A percentile compares a stretch with the other conserved stretches of the same genome.
phyloP scores from a whole-genome alignment of 331 rosid species.

The Erythrophleum ivorense region DNA sequence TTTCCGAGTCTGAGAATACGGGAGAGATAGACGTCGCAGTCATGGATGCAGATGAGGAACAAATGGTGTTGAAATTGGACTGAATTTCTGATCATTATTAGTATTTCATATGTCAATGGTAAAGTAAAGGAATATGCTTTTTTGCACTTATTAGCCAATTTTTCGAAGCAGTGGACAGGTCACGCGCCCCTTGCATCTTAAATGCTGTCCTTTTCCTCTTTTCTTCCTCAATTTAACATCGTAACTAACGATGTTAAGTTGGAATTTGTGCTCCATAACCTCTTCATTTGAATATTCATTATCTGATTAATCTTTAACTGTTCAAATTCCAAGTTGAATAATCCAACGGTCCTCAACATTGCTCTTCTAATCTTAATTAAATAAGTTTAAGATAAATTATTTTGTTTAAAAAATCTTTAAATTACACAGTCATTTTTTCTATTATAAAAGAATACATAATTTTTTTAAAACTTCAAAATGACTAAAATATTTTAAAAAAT shows the following conservation, averaged over 20 bases:
- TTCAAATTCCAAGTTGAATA: too few species aligned
- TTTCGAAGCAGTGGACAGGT: not conserved
- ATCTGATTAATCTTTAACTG: too few species aligned
- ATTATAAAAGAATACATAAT: too few species aligned
- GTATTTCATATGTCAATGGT: not conserved
- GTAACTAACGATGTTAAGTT: not conserved
- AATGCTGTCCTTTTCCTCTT: not conserved
- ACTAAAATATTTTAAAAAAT: too few species aligned
- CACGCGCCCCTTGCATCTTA: not conserved
- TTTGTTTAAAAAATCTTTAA: too few species aligned
- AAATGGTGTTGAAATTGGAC: not conserved
- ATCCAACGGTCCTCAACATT: too few species aligned
- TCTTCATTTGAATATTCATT: not conserved
- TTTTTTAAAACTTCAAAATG: too few species aligned
- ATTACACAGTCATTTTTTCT: too few species aligned
- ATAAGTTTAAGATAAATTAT: too few species aligned
- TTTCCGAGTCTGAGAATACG: too few species aligned
- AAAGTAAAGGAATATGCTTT: not conserved
- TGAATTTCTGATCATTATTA: not conserved
- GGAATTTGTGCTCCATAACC: not conserved
- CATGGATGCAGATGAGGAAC: not conserved
- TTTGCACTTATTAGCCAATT: not conserved
- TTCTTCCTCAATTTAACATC: not conserved
- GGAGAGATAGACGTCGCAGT: not conserved
- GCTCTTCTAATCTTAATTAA: too few species aligned